Base-by-base conservation (phyloP, 176 grass and related monocot genomes). In the Raddia guianensis region DNA sequence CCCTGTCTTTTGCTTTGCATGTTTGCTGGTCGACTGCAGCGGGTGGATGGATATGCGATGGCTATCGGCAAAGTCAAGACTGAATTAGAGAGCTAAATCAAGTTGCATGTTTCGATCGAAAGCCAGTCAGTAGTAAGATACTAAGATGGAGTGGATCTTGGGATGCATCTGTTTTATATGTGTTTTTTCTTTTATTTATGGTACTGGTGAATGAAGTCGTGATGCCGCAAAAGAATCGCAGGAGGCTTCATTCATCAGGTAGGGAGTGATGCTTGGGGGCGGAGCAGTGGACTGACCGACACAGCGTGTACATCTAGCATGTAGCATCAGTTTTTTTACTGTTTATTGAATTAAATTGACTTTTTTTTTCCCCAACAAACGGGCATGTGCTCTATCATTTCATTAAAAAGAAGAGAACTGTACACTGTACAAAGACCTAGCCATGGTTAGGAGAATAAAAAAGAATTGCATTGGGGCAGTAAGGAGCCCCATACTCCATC, bases 31-130 rank as follows among this genome's bases (percentile, higher is more conserved):
- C n/a, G 32, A 40, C 43, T 50, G 40, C 14, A 89, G 84, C 66
- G 42, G 49, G 75, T 40, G 7, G 84, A 89, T 54, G 42, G 70
- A 12, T 89, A 45, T 85, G 63, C 57, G 9, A 89, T 94, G 86
- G 79, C 67, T 7, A 7, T 94, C 0, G 78, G 68, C 57, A 91
- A 46, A 12, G 37, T 80, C 49, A 94, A 76, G 81, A 49, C 37
- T 49, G 89, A 94, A 72, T 52, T 61, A 42, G 77, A 75, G 46
- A 85, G 72, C 81, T 77, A 82, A 63, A 84, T 34, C 59, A 89
- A 91, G 56, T 68, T 13, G 18, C 52, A 18, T 80, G 81, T 45
- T 84, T 50, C 65, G 34, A 12, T 18, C 13, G 84, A 27, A 40
- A 40, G 2, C 37, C 37, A 40, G 27, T 40, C 78, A 34, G 58